Evolutionary conservation across 768 basidiomycete species (phyloP).

Genomic region (Lanmaoa pseudosensibilis): DNA sequence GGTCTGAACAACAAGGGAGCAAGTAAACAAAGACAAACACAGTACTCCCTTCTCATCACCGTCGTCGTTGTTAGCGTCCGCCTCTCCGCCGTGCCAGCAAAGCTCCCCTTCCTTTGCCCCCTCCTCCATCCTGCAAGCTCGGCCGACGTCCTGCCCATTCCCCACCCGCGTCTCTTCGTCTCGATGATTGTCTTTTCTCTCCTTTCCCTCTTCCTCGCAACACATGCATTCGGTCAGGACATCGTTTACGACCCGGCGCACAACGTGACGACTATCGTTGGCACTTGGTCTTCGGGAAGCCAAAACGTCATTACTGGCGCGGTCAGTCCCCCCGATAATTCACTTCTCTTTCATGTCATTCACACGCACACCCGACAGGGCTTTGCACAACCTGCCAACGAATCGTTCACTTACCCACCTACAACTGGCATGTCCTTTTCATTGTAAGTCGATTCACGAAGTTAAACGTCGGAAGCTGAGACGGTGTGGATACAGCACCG

Average conservation of each 20-base stretch:
- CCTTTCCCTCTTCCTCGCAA: constrained; percentile 25
- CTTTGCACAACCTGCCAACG: constrained; percentile 83
- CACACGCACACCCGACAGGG: constrained; percentile 42
- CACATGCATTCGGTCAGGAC: constrained; percentile 35
- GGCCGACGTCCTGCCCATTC: background rate
- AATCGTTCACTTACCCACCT: constrained; percentile 78
- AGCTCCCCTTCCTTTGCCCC: constrained; percentile 1
- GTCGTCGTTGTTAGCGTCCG: constrained; percentile 33
- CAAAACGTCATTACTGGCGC: constrained; percentile 75
- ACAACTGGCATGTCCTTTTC: constrained; percentile 88
- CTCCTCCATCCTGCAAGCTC: background rate
- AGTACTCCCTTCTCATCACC: constrained; percentile 20
- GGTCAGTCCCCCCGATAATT: constrained; percentile 50
- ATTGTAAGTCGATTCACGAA: constrained; percentile 57
- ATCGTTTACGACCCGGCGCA: constrained; percentile 47
- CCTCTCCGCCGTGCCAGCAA: constrained; percentile 11
- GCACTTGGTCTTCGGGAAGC: constrained; percentile 87
- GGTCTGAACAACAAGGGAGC: constrained; percentile 8
- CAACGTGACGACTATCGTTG: constrained; percentile 69
- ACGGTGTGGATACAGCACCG: constrained; percentile 45
- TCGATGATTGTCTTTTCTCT: constrained; percentile 24
- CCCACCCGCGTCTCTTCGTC: background rate
- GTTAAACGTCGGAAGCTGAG: background rate
- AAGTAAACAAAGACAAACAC: constrained; percentile 29
- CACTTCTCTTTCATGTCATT: background rate